phyloP scores from a whole-genome alignment of 1,139 yeast genomes.

The Kodamaea fungicola region DNA sequence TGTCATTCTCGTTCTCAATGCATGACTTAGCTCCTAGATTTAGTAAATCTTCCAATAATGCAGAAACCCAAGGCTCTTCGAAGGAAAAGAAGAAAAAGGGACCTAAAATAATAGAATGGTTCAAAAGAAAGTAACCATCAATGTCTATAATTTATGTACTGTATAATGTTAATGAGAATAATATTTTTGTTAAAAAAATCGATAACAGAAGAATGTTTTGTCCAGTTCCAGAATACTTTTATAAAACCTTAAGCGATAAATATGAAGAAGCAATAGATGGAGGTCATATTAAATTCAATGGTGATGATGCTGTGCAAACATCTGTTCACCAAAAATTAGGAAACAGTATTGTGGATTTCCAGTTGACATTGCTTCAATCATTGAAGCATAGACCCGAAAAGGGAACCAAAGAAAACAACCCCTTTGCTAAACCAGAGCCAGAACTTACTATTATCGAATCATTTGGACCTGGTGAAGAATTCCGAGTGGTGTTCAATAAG shows the following conservation, averaged over 20 bases:
- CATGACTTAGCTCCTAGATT: slow-evolving; percentile 14
- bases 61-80: slow-evolving; percentile 6
- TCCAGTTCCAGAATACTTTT: slow-evolving; percentile 26
- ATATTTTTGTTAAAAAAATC: background rate
- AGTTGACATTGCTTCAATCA: slow-evolving; percentile 34
- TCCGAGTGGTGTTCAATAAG: slow-evolving; percentile 73
- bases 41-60: slow-evolving; percentile 6
- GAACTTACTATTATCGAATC: slow-evolving; percentile 60
- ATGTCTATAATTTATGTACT: background rate
- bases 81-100: slow-evolving; percentile 11
- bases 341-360: slow-evolving; percentile 19
- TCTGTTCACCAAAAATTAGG: slow-evolving; percentile 18
- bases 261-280: slow-evolving; percentile 26
- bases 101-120: slow-evolving; percentile 17
- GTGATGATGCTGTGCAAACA: slow-evolving; percentile 24
- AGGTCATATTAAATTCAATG: slow-evolving; percentile 29
- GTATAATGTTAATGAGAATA: background rate
- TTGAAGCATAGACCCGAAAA: slow-evolving; percentile 58
- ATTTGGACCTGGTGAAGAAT: slow-evolving; percentile 46
- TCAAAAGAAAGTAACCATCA: slow-evolving; percentile 10
- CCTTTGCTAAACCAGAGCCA: slow-evolving; percentile 80
- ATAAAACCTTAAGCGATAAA: slow-evolving; percentile 17
- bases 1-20: slow-evolving; percentile 15
- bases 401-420: slow-evolving; percentile 47
- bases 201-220: slow-evolving; percentile 16